Percentiles rank a stretch among this genome's conserved stretches.
Evolutionary conservation across 257 asterid species (phyloP).

Genomic region (Ajuga chamaepitys): DNA sequence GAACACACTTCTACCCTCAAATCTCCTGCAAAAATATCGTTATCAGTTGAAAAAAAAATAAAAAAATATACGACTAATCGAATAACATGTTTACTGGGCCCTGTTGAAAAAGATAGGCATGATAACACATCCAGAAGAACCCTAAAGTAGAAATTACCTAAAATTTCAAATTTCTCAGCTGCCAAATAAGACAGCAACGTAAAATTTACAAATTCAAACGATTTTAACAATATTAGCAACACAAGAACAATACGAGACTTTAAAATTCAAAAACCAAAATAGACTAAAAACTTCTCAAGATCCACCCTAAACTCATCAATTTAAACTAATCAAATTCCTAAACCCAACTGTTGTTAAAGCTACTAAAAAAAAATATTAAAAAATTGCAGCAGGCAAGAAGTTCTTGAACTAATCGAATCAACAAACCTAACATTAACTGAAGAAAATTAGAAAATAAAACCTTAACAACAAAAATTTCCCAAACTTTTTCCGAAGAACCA

Average conservation of each 20-base stretch:
- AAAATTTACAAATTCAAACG: background rate
- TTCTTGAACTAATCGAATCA: background rate
- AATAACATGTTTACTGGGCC: constrained; percentile 26
- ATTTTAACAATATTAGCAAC: constrained; percentile 3
- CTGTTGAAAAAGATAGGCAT: constrained; percentile 21
- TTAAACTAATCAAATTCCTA: constrained; percentile 13
- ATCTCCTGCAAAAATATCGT: constrained; percentile 21
- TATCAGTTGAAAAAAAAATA: background rate
- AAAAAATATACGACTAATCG: constrained; percentile 1
- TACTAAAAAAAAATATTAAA: background rate
- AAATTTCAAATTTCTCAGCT: background rate
- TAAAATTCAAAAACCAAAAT: constrained; percentile 3
- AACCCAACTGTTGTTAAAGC: background rate
- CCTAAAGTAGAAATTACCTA: background rate
- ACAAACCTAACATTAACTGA: background rate
- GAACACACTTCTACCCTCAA: constrained; percentile 10
- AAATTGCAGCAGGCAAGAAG: background rate
- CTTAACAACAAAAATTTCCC: constrained; percentile 1
- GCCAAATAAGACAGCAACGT: constrained; percentile 3
- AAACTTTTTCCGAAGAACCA: constrained; percentile 10
- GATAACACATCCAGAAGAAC: constrained; percentile 13
- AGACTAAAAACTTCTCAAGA: constrained; percentile 15
- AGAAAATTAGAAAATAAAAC: background rate
- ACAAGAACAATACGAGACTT: background rate
- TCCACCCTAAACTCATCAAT: constrained; percentile 21